A percentile compares a stretch with the other conserved stretches of the same genome.
Conservation (phyloP, 2,329 filamentous ascomycete species). For the Albifimbria verrucaria region DNA sequence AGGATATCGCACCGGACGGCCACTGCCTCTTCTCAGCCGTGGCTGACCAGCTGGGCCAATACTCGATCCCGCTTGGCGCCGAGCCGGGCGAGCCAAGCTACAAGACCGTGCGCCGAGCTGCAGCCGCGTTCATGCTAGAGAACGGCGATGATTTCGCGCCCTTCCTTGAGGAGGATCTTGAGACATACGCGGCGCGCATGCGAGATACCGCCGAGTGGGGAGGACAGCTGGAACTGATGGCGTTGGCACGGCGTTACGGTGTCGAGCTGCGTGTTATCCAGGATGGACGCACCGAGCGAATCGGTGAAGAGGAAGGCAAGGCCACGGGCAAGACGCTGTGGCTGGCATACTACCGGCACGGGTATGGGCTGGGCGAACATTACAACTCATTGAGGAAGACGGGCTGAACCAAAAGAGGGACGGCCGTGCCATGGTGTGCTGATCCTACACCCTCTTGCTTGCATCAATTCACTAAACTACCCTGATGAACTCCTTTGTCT, state of each 20-base stretch:
- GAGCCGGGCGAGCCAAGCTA: conserved; percentile 46
- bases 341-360: conserved; percentile 93
- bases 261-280: conserved; percentile 84
- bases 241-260: conserved; percentile 75
- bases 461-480: no score
- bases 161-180: conserved; percentile 80
- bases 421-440: no score
- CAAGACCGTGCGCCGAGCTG: conserved; percentile 63
- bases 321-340: conserved; percentile 62
- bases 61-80: conserved; percentile 39
- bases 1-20: conserved; percentile 82
- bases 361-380: conserved; percentile 92
- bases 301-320: conserved; percentile 47
- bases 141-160: conserved; percentile 79
- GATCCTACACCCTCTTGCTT: no score
- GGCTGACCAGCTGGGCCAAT: conserved; percentile 71
- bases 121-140: conserved; percentile 71
- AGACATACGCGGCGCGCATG: conserved; percentile 71
- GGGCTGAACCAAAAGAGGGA: conserved; percentile 16
- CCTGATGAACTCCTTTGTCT: no score
- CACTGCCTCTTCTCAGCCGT: conserved; percentile 94
- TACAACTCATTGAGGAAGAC: conserved; percentile 79
- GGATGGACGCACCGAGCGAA: conserved; percentile 75
- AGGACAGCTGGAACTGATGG: conserved; percentile 84
- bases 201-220: conserved; percentile 92